Percentiles rank a stretch among this genome's conserved stretches.
Conservation (phyloP, 148 eudicot species). For the Cornus suecica region DNA sequence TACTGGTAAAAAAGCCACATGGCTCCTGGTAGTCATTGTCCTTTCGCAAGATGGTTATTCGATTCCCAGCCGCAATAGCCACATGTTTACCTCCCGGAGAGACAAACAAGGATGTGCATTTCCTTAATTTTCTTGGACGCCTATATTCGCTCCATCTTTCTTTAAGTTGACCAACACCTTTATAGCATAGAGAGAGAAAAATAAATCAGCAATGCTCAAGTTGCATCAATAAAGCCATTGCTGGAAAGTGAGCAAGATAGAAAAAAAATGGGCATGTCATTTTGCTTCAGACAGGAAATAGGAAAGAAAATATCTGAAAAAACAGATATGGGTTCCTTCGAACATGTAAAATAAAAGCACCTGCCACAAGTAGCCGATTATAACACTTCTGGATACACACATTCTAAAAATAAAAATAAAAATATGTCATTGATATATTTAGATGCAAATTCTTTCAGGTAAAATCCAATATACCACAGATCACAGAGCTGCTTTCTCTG, state of each 20-base stretch:
- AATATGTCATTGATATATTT: not conserved
- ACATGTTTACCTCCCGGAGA: conserved; percentile 74
- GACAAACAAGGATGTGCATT: conserved; percentile 66
- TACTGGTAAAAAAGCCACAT: conserved; percentile 66
- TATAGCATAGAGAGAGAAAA: conserved; percentile 14
- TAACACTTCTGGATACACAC: not conserved
- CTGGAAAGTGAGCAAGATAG: not conserved
- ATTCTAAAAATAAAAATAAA: not conserved
- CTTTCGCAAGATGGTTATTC: conserved; percentile 71
- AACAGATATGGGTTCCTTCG: not conserved
- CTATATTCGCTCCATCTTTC: conserved; percentile 65
- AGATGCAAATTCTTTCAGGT: not conserved
- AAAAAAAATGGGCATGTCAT: conserved; percentile 1
- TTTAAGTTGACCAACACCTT: conserved; percentile 72
- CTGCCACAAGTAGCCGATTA: not conserved
- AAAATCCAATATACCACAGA: not conserved
- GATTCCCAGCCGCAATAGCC: conserved; percentile 72
- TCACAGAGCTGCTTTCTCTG: not conserved
- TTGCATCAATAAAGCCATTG: not conserved
- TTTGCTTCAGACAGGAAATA: not conserved
- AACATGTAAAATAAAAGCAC: not conserved
- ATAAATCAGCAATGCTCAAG: conserved; percentile 15
- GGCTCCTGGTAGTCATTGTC: conserved; percentile 77
- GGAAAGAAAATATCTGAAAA: not conserved
- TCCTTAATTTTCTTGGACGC: conserved; percentile 55